phyloP scores from a whole-genome alignment of 495 filamentous ascomycete species.

The Astrothelium macrocarpum region DNA sequence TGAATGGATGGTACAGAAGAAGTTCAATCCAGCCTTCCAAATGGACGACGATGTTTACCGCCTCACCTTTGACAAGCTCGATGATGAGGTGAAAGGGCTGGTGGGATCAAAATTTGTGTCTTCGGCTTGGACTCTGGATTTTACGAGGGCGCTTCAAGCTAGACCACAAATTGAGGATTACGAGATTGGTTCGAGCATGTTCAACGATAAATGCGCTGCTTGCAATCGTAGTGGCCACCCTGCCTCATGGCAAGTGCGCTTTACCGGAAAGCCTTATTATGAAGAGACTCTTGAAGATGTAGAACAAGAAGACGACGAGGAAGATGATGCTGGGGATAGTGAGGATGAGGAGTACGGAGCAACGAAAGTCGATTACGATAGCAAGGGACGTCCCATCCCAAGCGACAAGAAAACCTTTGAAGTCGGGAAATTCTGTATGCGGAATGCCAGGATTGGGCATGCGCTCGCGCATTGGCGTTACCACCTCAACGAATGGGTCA shows the following conservation, averaged over 20 bases:
- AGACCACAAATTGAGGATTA: conserved; percentile 43
- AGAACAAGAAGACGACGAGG: conserved; percentile 36
- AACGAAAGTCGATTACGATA: conserved; percentile 20
- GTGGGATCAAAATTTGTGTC: conserved; percentile 65
- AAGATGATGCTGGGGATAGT: conserved; percentile 35
- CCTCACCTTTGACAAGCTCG: conserved; percentile 64
- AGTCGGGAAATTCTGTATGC: conserved; percentile 48
- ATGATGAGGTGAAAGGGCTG: conserved; percentile 59
- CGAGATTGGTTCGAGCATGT: conserved; percentile 22
- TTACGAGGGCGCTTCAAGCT: conserved; percentile 53
- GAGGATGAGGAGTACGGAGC: conserved; percentile 26
- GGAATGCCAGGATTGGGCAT: conserved; percentile 61
- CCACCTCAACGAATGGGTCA: conserved; percentile 60
- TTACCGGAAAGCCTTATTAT: conserved; percentile 62
- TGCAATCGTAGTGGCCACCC: conserved; percentile 64
- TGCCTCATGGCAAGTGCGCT: conserved; percentile 50
- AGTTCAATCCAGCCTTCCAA: conserved; percentile 65
- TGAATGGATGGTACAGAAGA: conserved; percentile 73
- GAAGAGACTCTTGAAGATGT: conserved; percentile 59
- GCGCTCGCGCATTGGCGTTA: conserved; percentile 66
- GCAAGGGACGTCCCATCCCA: conserved; percentile 24
- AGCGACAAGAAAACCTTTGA: conserved; percentile 23
- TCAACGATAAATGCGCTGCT: conserved; percentile 54
- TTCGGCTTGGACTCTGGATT: conserved; percentile 59
- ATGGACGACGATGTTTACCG: conserved; percentile 55